Evolutionary conservation across 2,329 filamentous ascomycete species (phyloP).

Genomic region (Cercospora sp.): DNA sequence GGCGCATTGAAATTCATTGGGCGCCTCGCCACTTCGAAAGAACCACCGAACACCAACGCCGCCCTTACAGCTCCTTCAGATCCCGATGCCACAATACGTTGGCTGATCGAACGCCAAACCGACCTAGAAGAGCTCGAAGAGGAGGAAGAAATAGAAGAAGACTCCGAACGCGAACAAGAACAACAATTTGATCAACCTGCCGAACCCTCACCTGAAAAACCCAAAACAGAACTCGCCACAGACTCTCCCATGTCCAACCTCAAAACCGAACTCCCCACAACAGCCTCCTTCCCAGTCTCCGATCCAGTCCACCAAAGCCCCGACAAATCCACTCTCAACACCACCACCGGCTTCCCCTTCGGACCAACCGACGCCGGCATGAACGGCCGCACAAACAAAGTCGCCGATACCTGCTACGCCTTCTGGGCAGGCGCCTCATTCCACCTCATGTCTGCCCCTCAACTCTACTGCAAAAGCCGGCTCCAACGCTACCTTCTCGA

Average conservation of each 20-base stretch:
- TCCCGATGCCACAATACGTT: constrained; percentile 44
- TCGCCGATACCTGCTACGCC: constrained; percentile 90
- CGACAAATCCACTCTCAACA: constrained; percentile 25
- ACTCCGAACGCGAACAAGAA: not conserved
- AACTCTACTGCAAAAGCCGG: constrained; percentile 25
- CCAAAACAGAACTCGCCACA: constrained; percentile 1
- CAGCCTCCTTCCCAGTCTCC: not conserved
- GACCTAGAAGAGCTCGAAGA: constrained; percentile 43
- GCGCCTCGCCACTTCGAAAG: constrained; percentile 46
- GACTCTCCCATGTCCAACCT: not conserved
- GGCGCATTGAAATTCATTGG: constrained; percentile 75
- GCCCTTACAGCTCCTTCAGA: constrained; percentile 39
- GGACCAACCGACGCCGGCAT: constrained; percentile 60
- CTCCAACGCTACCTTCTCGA: constrained; percentile 73
- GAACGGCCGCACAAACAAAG: constrained; percentile 88
- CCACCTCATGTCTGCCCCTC: constrained; percentile 29
- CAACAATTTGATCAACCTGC: not conserved
- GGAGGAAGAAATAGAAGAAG: constrained; percentile 23
- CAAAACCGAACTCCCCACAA: not conserved
- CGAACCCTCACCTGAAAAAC: not conserved
- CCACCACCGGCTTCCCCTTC: constrained; percentile 14
- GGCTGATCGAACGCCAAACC: constrained; percentile 52
- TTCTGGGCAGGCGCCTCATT: constrained; percentile 81
- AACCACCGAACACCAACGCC: constrained; percentile 5
- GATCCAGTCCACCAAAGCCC: constrained; percentile 30